Percentiles rank a stretch among this genome's conserved stretches.
Conservation (phyloP, 208 protist species). For the Phytomonas francai region DNA sequence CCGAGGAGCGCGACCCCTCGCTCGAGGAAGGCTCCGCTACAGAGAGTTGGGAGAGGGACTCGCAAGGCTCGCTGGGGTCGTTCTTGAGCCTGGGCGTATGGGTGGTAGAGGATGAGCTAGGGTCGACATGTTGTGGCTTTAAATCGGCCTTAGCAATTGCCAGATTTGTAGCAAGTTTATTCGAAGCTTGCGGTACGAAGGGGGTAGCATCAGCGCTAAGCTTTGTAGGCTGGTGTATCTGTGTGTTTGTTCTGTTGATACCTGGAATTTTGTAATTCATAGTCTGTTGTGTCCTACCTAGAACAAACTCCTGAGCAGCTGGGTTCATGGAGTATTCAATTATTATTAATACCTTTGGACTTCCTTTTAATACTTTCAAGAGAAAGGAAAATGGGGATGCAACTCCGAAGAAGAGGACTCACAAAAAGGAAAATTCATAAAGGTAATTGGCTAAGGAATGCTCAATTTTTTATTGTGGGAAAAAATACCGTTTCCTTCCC, state of each 20-base stretch:
- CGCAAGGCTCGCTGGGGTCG: not conserved
- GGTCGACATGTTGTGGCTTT: not conserved
- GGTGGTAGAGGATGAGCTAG: not conserved
- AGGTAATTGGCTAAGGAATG: not conserved
- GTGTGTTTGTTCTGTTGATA: constrained; percentile 12
- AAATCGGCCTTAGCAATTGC: constrained; percentile 9
- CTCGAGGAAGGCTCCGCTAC: not conserved
- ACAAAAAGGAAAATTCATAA: not conserved
- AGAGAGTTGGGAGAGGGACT: not conserved
- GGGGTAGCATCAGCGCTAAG: constrained; percentile 45
- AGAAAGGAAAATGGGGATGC: constrained; percentile 9
- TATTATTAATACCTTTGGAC: not conserved
- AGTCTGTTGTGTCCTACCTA: not conserved
- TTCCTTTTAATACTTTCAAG: not conserved
- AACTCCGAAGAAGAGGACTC: not conserved
- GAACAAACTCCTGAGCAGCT: constrained; percentile 34
- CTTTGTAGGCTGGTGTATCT: constrained; percentile 16
- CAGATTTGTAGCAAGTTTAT: constrained; percentile 6
- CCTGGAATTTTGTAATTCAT: constrained; percentile 10
- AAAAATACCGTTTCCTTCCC: not conserved
- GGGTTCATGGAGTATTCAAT: constrained; percentile 31
- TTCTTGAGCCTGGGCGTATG: not conserved
- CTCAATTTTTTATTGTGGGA: not conserved
- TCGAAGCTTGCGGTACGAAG: constrained; percentile 41
- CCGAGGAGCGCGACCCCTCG: not conserved